These are phyloP conservation scores for Alternaria infectoria DNA, from an alignment of 2,329 filamentous ascomycete genomes.

Conservation along the genomic window DNA sequence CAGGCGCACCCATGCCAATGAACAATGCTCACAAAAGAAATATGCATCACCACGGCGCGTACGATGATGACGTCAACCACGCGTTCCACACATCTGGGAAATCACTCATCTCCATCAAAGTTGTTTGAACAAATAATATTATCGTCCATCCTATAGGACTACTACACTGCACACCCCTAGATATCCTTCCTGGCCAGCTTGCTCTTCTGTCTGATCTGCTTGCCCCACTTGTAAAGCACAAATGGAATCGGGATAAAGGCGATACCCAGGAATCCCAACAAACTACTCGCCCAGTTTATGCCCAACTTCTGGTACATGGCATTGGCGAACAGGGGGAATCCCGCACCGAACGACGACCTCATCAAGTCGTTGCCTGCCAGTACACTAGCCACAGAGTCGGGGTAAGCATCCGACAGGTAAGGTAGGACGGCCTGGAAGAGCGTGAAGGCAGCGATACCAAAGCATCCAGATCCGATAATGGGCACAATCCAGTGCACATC, in stretches of 20 bases:
- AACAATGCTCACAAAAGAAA: not conserved
- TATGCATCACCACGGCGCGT: not conserved
- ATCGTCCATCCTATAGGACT: not conserved
- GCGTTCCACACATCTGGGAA: not conserved
- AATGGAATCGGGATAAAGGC: conserved; percentile 57
- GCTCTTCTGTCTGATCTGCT: conserved; percentile 50
- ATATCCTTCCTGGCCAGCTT: conserved; percentile 52
- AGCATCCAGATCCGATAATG: conserved; percentile 48
- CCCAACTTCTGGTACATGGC: conserved; percentile 42
- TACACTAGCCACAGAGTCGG: conserved; percentile 51
- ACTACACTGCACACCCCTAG: conserved; percentile 13
- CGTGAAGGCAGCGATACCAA: conserved; percentile 46
- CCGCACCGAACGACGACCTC: conserved; percentile 50
- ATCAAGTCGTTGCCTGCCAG: conserved; percentile 56
- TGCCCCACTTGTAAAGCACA: conserved; percentile 52
- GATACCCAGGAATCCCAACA: conserved; percentile 50
- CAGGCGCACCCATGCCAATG: not conserved
- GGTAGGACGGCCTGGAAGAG: conserved; percentile 57
- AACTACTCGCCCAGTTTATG: conserved; percentile 51
- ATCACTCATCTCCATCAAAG: not conserved
- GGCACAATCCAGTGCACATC: conserved; percentile 51
- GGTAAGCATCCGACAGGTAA: conserved; percentile 53
- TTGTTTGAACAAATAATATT: not conserved
- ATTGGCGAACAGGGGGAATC: conserved; percentile 49
- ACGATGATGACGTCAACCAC: conserved; percentile 5